These are phyloP conservation scores for Phytopythium litorale DNA, from an alignment of 352 stramenopile genomes.

Conservation along the genomic window DNA sequence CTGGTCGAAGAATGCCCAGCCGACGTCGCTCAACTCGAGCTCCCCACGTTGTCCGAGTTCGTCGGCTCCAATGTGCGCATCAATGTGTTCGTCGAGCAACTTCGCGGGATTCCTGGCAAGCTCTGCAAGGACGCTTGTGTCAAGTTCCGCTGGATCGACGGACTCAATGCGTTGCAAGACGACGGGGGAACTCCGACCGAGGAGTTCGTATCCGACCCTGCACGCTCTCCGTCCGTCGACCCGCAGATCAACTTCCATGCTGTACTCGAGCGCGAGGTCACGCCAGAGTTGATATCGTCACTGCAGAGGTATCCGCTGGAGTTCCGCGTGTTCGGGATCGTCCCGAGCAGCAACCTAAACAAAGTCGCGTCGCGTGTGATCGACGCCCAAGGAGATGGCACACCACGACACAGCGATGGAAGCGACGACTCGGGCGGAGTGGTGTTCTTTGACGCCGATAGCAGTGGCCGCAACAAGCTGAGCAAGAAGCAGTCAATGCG, in stretches of 20 bases:
- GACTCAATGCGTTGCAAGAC: neutral
- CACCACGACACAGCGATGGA: slow-evolving; percentile 13
- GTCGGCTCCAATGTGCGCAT: slow-evolving; percentile 54
- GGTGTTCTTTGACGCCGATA: slow-evolving; percentile 55
- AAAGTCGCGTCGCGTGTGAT: slow-evolving; percentile 56
- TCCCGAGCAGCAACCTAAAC: slow-evolving; percentile 73
- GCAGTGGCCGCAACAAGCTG: slow-evolving; percentile 27
- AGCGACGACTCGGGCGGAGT: slow-evolving; percentile 27
- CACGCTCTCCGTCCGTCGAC: slow-evolving; percentile 46
- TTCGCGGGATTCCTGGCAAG: slow-evolving; percentile 64
- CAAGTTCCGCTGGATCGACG: slow-evolving; percentile 41
- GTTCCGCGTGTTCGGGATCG: slow-evolving; percentile 60
- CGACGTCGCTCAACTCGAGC: slow-evolving; percentile 26
- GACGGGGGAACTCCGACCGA: slow-evolving; percentile 10
- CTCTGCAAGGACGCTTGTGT: slow-evolving; percentile 70
- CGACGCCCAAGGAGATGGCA: slow-evolving; percentile 16
- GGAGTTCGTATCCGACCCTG: slow-evolving; percentile 45
- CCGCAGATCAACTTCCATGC: slow-evolving; percentile 55
- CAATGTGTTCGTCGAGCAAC: slow-evolving; percentile 41
- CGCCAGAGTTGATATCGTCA: slow-evolving; percentile 37
- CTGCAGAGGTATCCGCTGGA: slow-evolving; percentile 48
- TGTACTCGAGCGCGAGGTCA: slow-evolving; percentile 51
- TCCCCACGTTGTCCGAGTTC: slow-evolving; percentile 43
- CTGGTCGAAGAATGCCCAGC: slow-evolving; percentile 55
- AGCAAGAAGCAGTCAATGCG: slow-evolving; percentile 47